Conservation (phyloP, 1,139 yeast genomes). For the Geotrichum aggregatum region DNA sequence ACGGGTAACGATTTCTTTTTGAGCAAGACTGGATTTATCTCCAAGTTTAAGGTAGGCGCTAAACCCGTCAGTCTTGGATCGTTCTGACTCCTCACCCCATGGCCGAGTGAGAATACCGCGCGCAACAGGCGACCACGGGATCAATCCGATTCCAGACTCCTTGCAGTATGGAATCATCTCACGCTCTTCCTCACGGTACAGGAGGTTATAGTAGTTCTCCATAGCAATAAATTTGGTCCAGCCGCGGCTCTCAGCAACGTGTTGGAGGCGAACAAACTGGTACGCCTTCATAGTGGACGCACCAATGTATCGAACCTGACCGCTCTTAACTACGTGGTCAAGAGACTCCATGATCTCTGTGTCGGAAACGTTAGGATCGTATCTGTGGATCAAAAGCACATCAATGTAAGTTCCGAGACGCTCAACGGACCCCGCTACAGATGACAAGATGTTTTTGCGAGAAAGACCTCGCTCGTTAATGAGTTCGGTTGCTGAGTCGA, state of each 20-base stretch:
- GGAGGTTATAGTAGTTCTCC: constrained; percentile 54
- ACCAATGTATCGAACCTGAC: constrained; percentile 53
- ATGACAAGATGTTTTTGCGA: constrained; percentile 48
- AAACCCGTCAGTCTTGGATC: background rate
- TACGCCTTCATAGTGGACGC: constrained; percentile 49
- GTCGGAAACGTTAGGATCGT: constrained; percentile 18
- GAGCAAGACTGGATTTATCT: constrained; percentile 25
- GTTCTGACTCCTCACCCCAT: background rate
- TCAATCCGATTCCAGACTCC: constrained; percentile 38
- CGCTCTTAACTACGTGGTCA: constrained; percentile 49
- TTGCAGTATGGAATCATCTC: constrained; percentile 46
- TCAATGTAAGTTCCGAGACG: constrained; percentile 74
- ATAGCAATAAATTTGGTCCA: constrained; percentile 52
- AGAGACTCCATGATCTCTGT: constrained; percentile 53
- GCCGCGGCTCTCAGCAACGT: constrained; percentile 45
- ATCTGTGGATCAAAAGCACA: constrained; percentile 49
- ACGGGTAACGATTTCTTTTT: constrained; percentile 44
- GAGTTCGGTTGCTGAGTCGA: background rate
- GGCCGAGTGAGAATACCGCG: constrained; percentile 46
- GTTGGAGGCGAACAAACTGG: constrained; percentile 45
- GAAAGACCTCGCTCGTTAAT: constrained; percentile 43
- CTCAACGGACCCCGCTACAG: constrained; percentile 43
- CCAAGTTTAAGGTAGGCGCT: background rate
- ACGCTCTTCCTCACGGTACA: constrained; percentile 55
- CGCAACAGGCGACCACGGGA: constrained; percentile 49